Conservation (phyloP, 495 filamentous ascomycete genomes). For the Podospora comata region DNA sequence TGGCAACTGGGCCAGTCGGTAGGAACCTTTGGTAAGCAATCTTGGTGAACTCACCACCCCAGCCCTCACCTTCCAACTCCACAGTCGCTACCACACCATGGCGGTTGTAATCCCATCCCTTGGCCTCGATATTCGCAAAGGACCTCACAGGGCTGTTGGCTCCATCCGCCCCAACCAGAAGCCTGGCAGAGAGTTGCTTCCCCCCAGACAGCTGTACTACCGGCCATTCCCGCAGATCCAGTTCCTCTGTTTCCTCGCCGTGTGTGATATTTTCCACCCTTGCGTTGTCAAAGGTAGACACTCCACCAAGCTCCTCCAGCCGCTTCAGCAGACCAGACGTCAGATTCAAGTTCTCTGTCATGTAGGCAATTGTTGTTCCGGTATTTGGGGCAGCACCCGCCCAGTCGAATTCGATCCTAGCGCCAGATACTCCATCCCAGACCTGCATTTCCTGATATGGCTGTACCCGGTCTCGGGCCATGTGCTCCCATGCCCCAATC, state of each 20-base stretch:
- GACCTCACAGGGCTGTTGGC: constrained; percentile 88
- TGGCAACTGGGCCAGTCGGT: constrained; percentile 83
- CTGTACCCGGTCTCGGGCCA: constrained; percentile 69
- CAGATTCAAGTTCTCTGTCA: constrained; percentile 93
- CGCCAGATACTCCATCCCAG: constrained; percentile 90
- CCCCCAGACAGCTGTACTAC: constrained; percentile 64
- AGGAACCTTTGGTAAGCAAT: constrained; percentile 95
- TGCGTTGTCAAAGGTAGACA: constrained; percentile 69
- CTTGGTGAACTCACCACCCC: constrained; percentile 54
- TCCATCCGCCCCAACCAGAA: constrained; percentile 91
- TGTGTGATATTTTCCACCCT: constrained; percentile 73
- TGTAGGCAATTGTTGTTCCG: constrained; percentile 73
- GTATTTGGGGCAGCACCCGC: constrained; percentile 44
- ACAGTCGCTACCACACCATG: constrained; percentile 91
- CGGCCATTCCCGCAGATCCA: constrained; percentile 84
- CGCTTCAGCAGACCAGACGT: constrained; percentile 69
- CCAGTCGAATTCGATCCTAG: constrained; percentile 86
- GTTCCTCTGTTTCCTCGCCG: constrained; percentile 63
- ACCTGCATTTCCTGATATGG: constrained; percentile 90
- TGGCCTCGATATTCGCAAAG: constrained; percentile 79
- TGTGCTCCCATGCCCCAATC: constrained; percentile 86
- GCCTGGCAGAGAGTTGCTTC: constrained; percentile 66
- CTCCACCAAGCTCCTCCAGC: constrained; percentile 63
- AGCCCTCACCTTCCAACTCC: constrained; percentile 57
- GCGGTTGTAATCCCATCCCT: constrained; percentile 90